Evolutionary conservation across 2,329 filamentous ascomycete genomes (phyloP).

Genomic region (Plectosphaerella plurivora): DNA sequence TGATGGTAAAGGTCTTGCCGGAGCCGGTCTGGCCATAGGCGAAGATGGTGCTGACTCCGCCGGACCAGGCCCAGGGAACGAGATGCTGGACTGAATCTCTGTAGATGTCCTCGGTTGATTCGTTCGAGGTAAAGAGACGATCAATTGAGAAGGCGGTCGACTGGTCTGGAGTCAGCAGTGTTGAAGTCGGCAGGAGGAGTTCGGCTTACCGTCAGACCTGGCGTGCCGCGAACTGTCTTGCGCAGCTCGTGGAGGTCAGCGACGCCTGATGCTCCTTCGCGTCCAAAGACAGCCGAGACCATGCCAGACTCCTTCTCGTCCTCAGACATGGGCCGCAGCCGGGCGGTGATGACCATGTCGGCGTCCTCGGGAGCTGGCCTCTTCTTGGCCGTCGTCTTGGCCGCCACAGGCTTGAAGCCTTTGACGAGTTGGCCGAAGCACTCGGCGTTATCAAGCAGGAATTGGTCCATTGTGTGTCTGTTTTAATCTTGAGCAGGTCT

Average conservation of each 20-base stretch:
- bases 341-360: constrained; percentile 29
- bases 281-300: constrained; percentile 19
- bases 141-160: constrained; percentile 30
- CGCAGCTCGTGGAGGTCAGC: constrained; percentile 33
- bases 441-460: constrained; percentile 22
- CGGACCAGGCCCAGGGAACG: constrained; percentile 39
- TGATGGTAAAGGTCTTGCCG: constrained; percentile 42
- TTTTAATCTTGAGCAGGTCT: no score
- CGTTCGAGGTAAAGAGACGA: constrained; percentile 25
- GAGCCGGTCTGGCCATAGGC: constrained; percentile 46
- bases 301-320: constrained; percentile 26
- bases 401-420: constrained; percentile 16
- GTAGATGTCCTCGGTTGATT: constrained; percentile 35
- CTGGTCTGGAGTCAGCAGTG: constrained; percentile 12
- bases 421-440: constrained; percentile 22
- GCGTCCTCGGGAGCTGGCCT: neutral
- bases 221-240: constrained; percentile 22
- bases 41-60: constrained; percentile 43
- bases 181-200: neutral
- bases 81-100: constrained; percentile 32
- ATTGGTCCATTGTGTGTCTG: constrained; percentile 23
- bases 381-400: neutral
- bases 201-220: constrained; percentile 22
- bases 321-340: constrained; percentile 29
- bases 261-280: constrained; percentile 12